Base-by-base conservation (phyloP, 805 yeast genomes). In the Candida oleophila region DNA sequence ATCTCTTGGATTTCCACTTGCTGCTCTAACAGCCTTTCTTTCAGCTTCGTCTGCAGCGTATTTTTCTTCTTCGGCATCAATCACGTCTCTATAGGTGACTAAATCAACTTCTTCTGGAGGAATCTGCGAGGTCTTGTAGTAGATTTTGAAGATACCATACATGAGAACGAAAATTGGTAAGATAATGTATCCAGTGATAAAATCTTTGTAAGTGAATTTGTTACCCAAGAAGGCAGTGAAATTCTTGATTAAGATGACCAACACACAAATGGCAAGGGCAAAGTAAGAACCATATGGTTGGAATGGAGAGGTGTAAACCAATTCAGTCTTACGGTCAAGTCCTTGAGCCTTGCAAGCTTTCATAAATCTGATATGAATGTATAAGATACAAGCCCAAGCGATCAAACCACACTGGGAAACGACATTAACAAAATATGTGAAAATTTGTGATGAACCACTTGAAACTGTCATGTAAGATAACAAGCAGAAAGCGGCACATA, bases 121-220 rank as follows among this genome's bases (percentile, higher is more conserved):
- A 44, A 78, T 71, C 22, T 73, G 48, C 54, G 71, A 74, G 30
- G 86, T 73, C 61, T 74, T 81, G 60, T 65, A 66, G 51, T 68
- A 53, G 34, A 82, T n/a, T 68, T 85, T 85, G 72, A 80, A 83
- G 4, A 87, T 89, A 50, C 76, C 55, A 52, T 69, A 76, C 48
- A 77, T 69, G 41, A 80, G 67, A 32, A 82, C 35, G 55, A 75
- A 86, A 9, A 85, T 82, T 32, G 89, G 89, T 41, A 86, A 75
- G 25, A 87, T 87, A 56, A 87, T 83, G 66, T 87, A 86, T 39
- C 91, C 90, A 30, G 92, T 85, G 58, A 87, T 83, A 60, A 87
- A 87, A 16, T 73, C 72, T 64, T 81, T 79, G 67, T 82, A 82
- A 52, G 78, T 77, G 61, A 86, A 83, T 4, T 51, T 28, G 14